These are phyloP conservation scores for Echium plantagineum DNA, from an alignment of 257 asterid genomes.

Conservation along the genomic window DNA sequence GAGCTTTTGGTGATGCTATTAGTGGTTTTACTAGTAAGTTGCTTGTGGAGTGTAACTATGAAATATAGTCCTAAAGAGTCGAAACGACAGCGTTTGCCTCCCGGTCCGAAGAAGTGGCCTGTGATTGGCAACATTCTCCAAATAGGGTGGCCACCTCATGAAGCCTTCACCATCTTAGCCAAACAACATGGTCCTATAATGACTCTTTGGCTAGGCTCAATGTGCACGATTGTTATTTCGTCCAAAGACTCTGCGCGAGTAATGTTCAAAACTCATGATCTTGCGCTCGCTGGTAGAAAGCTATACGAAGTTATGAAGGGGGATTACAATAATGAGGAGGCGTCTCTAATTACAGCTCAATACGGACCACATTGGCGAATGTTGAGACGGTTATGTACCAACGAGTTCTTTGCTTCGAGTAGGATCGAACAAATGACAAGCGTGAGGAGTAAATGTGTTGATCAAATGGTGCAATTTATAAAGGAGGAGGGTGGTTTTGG, in stretches of 20 bases:
- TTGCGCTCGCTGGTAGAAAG: conserved; percentile 46
- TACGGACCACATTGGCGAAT: conserved; percentile 69
- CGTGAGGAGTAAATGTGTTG: conserved; percentile 36
- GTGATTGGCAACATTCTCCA: conserved; percentile 51
- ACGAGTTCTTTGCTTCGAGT: conserved; percentile 43
- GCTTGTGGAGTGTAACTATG: conserved; percentile 20
- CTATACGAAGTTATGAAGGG: conserved; percentile 69
- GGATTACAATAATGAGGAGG: conserved; percentile 38
- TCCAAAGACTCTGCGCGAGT: conserved; percentile 48
- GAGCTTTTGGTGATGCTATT: conserved; percentile 18
- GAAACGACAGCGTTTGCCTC: conserved; percentile 30
- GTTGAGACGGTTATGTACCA: conserved; percentile 43
- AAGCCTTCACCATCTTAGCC: conserved; percentile 36
- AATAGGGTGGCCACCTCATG: conserved; percentile 44
- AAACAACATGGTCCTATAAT: conserved; percentile 40
- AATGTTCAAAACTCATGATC: conserved; percentile 60
- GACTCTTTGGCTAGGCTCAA: conserved; percentile 56
- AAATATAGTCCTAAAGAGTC: conserved; percentile 10
- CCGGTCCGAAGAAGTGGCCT: conserved; percentile 67
- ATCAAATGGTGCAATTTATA: conserved; percentile 31
- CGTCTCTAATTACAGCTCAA: conserved; percentile 68
- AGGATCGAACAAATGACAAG: conserved; percentile 38
- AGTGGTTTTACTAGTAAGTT: conserved; percentile 24
- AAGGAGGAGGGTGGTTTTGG: too few relatives aligned
- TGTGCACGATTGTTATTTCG: conserved; percentile 60